phyloP scores from a whole-genome alignment of 768 basidiomycete species.

The Boletus coccyginus region DNA sequence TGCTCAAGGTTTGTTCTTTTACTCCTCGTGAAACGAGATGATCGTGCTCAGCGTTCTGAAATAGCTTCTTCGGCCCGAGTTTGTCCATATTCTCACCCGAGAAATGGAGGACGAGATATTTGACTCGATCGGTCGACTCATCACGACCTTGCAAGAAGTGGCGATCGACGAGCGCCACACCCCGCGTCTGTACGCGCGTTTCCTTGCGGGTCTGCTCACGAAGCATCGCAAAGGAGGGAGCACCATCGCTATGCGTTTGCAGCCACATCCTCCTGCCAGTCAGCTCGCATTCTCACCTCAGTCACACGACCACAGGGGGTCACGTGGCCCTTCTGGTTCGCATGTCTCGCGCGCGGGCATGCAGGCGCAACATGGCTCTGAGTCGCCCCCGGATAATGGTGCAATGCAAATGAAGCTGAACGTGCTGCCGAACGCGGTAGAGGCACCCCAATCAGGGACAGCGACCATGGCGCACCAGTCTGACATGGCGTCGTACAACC shows the following conservation, averaged over 20 bases:
- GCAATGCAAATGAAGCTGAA: conserved; percentile 33
- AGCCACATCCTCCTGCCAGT: conserved; percentile 46
- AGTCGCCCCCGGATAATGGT: conserved; percentile 19
- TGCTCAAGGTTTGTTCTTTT: conserved; percentile 59
- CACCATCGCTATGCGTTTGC: conserved; percentile 49
- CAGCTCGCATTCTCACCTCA: conserved; percentile 24
- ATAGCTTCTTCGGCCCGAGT: conserved; percentile 72
- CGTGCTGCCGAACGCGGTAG: background rate
- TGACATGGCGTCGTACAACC: conserved; percentile 44
- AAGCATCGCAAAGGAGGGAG: conserved; percentile 68
- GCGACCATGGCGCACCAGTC: conserved; percentile 14
- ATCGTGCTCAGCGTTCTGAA: background rate
- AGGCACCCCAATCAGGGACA: background rate
- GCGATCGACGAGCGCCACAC: conserved; percentile 83
- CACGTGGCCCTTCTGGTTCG: conserved; percentile 31
- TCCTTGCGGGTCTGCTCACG: conserved; percentile 69
- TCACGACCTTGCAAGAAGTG: conserved; percentile 68
- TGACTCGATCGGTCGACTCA: conserved; percentile 66
- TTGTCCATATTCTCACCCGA: conserved; percentile 56
- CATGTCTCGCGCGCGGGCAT: conserved; percentile 19
- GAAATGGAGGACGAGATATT: conserved; percentile 67
- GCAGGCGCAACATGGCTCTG: conserved; percentile 12
- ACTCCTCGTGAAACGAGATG: background rate
- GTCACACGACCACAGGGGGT: conserved; percentile 16
- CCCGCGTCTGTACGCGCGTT: conserved; percentile 76